A percentile compares a stretch with the other conserved stretches of the same genome.
Evolutionary conservation across 352 stramenopile genomes (phyloP).

Genomic region (Pythium grandisporangium): DNA sequence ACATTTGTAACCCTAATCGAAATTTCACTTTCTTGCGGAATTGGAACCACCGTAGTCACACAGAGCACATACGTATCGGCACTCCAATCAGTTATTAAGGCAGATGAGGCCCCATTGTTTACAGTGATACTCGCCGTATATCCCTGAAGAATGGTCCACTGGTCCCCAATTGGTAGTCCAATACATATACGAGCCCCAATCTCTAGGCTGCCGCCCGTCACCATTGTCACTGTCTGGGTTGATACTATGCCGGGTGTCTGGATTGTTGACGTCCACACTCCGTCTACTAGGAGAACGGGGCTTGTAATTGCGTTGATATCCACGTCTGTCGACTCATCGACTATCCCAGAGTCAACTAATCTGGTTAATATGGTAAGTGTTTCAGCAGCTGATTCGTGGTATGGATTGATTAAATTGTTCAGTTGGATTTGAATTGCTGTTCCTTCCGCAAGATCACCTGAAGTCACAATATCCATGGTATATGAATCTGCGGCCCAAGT

Average conservation of each 20-base stretch:
- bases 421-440: slow-evolving; percentile 27
- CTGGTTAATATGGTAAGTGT: slow-evolving; percentile 21
- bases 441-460: slow-evolving; percentile 25
- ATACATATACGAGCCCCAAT: slow-evolving; percentile 27
- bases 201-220: slow-evolving; percentile 32
- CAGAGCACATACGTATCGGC: slow-evolving; percentile 14
- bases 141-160: slow-evolving; percentile 25
- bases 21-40: slow-evolving; percentile 30
- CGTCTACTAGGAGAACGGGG: slow-evolving; percentile 12
- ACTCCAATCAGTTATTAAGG: slow-evolving; percentile 8
- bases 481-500: slow-evolving; percentile 17
- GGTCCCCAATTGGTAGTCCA: slow-evolving; percentile 9
- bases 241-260: slow-evolving; percentile 38
- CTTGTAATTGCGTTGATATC: slow-evolving; percentile 30
- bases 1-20: slow-evolving; percentile 27
- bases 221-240: slow-evolving; percentile 26
- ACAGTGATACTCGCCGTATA: slow-evolving; percentile 15
- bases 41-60: slow-evolving; percentile 7
- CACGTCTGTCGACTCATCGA: slow-evolving; percentile 36
- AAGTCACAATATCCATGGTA: slow-evolving; percentile 25
- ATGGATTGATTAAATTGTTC: slow-evolving; percentile 47
- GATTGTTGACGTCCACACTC: slow-evolving; percentile 24
- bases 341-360: slow-evolving; percentile 28
- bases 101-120: neutral
- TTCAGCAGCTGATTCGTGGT: slow-evolving; percentile 11